Conservation (phyloP, 306 rosid species). For the Prunus mume region DNA sequence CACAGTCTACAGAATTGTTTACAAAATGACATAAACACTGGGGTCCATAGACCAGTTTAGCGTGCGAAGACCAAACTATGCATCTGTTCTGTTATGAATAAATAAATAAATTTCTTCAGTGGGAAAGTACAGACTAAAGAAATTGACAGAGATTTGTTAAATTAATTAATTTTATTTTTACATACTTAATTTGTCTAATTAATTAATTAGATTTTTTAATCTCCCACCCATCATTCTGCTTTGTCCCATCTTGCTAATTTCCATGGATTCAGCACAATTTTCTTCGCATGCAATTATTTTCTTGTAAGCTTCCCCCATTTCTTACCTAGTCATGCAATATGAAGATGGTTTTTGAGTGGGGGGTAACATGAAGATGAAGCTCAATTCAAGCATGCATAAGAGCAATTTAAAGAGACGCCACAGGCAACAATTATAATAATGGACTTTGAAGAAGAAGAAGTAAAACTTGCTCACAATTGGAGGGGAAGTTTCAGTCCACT, state of each 20-base stretch:
- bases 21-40: too few relatives aligned
- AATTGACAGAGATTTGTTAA: too few relatives aligned
- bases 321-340: background rate
- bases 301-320: background rate
- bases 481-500: constrained; percentile 14
- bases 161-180: too few relatives aligned
- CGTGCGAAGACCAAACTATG: too few relatives aligned
- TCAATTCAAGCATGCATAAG: constrained; percentile 10
- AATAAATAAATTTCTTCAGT: too few relatives aligned
- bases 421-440: background rate
- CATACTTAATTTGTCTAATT: too few relatives aligned
- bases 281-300: background rate
- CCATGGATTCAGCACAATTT: background rate
- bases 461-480: constrained; percentile 14
- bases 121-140: too few relatives aligned
- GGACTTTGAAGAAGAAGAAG: background rate
- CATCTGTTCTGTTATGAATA: too few relatives aligned
- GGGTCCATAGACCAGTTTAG: too few relatives aligned
- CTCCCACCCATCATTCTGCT: background rate
- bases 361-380: constrained; percentile 3
- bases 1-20: too few relatives aligned
- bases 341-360: background rate
- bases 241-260: background rate
- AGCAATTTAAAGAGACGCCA: background rate
- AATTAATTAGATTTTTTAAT: background rate